These are phyloP conservation scores for Cladosporium sphaerospermum DNA, from an alignment of 2,329 filamentous ascomycete species.

Conservation along the genomic window DNA sequence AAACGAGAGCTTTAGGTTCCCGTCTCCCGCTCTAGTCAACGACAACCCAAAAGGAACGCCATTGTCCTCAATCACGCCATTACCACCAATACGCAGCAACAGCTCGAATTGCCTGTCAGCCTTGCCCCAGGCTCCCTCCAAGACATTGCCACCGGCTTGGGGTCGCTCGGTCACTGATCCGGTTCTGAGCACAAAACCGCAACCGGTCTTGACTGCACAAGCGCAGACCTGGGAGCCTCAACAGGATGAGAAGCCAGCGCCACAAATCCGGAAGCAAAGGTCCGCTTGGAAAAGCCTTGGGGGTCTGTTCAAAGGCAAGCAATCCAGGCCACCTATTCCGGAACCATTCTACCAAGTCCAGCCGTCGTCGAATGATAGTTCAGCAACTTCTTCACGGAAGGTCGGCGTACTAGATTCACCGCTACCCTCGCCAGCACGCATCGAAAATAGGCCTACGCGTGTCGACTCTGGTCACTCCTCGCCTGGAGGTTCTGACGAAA, in stretches of 20 bases:
- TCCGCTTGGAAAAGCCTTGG: slow-evolving; percentile 25
- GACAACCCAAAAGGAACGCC: neutral
- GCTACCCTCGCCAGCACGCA: slow-evolving; percentile 4
- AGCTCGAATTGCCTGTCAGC: neutral
- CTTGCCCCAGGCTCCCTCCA: neutral
- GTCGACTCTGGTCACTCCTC: neutral
- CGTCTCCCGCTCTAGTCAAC: slow-evolving; percentile 11
- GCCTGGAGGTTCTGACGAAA: neutral
- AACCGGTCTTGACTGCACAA: neutral
- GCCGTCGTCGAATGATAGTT: neutral
- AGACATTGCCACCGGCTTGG: slow-evolving; percentile 14
- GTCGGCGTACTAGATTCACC: slow-evolving; percentile 9
- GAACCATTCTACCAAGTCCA: slow-evolving; percentile 15
- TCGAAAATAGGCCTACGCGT: neutral
- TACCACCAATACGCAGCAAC: neutral
- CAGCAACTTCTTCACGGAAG: neutral
- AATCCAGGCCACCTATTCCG: slow-evolving; percentile 13
- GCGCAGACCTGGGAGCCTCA: slow-evolving; percentile 8
- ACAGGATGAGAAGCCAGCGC: neutral
- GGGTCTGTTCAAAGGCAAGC: slow-evolving; percentile 20
- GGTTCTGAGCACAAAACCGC: slow-evolving; percentile 12
- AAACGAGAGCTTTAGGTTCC: slow-evolving; percentile 24
- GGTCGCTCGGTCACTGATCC: slow-evolving; percentile 20
- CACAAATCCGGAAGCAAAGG: slow-evolving; percentile 20
- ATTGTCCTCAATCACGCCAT: neutral